Evolutionary conservation across 2,329 filamentous ascomycete genomes (phyloP), one percentile per base, ranked within the genome.

Genomic region (Neospermospora avenae): DNA sequence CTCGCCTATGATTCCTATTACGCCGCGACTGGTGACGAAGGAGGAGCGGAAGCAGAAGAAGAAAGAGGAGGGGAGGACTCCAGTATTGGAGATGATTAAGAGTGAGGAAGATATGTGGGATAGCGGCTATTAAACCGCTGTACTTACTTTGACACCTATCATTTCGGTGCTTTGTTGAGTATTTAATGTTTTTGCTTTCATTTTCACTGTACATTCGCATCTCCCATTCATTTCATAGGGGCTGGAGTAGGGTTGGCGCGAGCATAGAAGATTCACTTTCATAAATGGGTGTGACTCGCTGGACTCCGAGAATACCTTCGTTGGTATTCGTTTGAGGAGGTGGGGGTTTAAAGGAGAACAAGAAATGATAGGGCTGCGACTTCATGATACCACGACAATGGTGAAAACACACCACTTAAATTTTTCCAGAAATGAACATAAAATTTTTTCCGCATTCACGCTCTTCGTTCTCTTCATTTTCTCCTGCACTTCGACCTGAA

Each of bases 1-100:
- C 71, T 89, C 87, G 6, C 88, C 89, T 1, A 79, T 90, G 51
- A 81, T 91, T 54, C 90, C 90, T 1, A 84, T 93, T 52, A 92
- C 90, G 31, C 89, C 90, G n/a, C 84, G 84, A 20, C 75, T 93
- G 49, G 85, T 90, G 16, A 90, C 85, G 24, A 84, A 81, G 73
- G 82, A 84, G 63, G 89, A 93, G 70, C 77, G 88, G 28, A 91
- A 87, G 80, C 79, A 82, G 71, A 86, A 85, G 80, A 84, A 79
- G 78, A 84, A 81, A 71, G 74, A 85, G 66, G 84, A 83, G 60
- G 84, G 85, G 76, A 48, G 54, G n/a, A 86, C 83, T 54, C 85
- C 85, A 3, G 83, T 84, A 0, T 66, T 83, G 70, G 78, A 84
- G 68, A 81, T 88, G 82, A 86, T 89, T 7, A 75, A 77, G 75